Base-by-base conservation (phyloP, 257 asterid species). In the Solanum ahanhuiri region DNA sequence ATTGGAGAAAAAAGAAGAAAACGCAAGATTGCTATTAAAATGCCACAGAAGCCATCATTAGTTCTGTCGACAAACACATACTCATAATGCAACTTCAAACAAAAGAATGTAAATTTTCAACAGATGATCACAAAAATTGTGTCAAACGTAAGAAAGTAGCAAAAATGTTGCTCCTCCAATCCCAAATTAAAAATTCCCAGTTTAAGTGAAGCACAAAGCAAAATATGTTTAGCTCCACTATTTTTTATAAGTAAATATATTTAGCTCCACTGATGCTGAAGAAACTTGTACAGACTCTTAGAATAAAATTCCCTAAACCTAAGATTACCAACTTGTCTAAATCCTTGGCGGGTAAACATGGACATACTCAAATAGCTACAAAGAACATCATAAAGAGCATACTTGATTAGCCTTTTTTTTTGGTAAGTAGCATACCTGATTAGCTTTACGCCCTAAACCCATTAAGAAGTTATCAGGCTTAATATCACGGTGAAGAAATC, bases 381-480 rank as follows among this genome's bases (percentile, higher is more conserved):
- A 37, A 75, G 22, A 7, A 75, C 22, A 11, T 75, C 54, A 75
- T 75, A 37, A 75, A 75, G 87, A 88, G 82, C 67, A 91, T 86
- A 95, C 96, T 96, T 95, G 95, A 89, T 94, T 94, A 41, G 97
- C 95, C 89, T 95, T n/a, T 60, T 57, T 57, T 60, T n/a, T n/a
- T 10, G 7, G 69, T n/a, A 60, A 60, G 69, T 60, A 60, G 69
- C 30, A 91, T 86, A 95, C 98, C 98, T 95, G 98, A 89, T 94
- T 94, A 51, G 98, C 96, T 91, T 95, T 94, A 79, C 96, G 97
- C 76, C 98, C 98, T 88, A 95, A 87, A 45, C 98, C 98, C 97
- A 95, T 95, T 87, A 95, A 89, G 90, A 95, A 95, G 91, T 95
- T 95, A 87, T 95, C 98, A 34, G 98, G 98, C 92, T 95, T 95